Evolutionary conservation across 495 filamentous ascomycete genomes (phyloP).

Genomic region (Lasiosphaeriaceae sp.): DNA sequence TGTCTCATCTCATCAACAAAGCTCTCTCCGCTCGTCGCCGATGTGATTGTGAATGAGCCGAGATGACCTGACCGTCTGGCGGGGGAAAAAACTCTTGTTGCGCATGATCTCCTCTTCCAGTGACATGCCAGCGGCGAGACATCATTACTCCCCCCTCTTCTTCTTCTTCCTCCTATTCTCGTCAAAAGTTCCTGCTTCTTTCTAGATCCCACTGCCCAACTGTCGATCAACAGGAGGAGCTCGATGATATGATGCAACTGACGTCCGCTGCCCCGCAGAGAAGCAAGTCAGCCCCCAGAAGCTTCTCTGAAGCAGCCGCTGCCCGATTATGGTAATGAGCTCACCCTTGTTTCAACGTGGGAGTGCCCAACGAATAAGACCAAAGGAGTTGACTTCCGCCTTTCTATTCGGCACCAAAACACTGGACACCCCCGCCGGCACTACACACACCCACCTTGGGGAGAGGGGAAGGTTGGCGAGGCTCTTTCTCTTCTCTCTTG

Average conservation of each 20-base stretch:
- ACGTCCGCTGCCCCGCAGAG: slow-evolving; percentile 4
- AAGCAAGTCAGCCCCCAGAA: no score
- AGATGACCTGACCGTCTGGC: no score
- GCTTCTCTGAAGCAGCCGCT: no score
- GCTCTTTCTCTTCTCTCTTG: no score
- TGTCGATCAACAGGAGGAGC: not conserved
- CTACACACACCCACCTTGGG: no score
- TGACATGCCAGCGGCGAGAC: not conserved
- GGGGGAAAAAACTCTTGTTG: no score
- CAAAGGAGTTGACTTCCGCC: slow-evolving; percentile 4
- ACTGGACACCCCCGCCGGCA: not conserved
- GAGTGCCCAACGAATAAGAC: slow-evolving; percentile 16
- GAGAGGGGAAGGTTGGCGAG: no score
- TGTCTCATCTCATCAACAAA: no score
- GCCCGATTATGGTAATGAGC: slow-evolving; percentile 19
- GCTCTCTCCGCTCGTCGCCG: no score
- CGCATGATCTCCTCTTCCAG: no score
- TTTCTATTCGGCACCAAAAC: slow-evolving; percentile 20
- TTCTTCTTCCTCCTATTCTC: not conserved
- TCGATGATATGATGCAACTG: not conserved
- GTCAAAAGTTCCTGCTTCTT: not conserved
- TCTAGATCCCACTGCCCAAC: slow-evolving; percentile 8
- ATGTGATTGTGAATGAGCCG: no score
- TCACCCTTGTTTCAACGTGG: slow-evolving; percentile 8
- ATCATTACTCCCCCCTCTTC: slow-evolving; percentile 2